Evolutionary conservation across 441 rosid genomes (phyloP).

Genomic region (Rhodomyrtus psidioides): DNA sequence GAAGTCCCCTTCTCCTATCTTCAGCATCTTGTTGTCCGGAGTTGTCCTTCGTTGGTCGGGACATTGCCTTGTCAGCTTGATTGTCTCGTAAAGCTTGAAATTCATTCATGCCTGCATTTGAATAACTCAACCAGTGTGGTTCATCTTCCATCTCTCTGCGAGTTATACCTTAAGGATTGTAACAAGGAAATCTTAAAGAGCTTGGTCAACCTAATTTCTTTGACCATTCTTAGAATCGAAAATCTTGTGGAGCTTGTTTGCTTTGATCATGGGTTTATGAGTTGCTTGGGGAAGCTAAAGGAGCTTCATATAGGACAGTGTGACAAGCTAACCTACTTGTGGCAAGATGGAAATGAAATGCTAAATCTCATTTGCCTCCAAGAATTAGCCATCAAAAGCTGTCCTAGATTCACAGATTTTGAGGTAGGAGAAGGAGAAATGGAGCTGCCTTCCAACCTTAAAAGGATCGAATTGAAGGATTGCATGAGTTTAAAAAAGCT

Average conservation of each 20-base stretch:
- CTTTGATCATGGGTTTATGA: neutral
- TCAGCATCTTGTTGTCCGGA: neutral
- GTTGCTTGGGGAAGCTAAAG: neutral
- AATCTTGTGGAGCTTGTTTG: neutral
- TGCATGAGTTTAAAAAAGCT: neutral
- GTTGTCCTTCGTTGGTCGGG: neutral
- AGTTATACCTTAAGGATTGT: neutral
- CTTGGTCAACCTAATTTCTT: neutral
- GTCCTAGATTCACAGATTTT: neutral
- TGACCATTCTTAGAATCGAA: neutral
- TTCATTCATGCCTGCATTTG: neutral
- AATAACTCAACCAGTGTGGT: neutral
- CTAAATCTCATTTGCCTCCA: neutral
- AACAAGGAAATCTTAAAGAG: neutral
- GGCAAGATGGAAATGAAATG: neutral
- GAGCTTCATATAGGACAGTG: too few species aligned
- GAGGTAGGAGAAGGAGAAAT: neutral
- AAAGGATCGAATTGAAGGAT: neutral
- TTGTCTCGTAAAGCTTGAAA: neutral
- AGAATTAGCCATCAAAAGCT: fast-evolving
- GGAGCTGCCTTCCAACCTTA: neutral
- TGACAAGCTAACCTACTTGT: neutral
- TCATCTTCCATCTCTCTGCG: neutral
- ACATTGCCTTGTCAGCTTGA: neutral
- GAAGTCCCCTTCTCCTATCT: neutral